phyloP scores from a whole-genome alignment of 768 basidiomycete species.

The Sarcodon aspratus region DNA sequence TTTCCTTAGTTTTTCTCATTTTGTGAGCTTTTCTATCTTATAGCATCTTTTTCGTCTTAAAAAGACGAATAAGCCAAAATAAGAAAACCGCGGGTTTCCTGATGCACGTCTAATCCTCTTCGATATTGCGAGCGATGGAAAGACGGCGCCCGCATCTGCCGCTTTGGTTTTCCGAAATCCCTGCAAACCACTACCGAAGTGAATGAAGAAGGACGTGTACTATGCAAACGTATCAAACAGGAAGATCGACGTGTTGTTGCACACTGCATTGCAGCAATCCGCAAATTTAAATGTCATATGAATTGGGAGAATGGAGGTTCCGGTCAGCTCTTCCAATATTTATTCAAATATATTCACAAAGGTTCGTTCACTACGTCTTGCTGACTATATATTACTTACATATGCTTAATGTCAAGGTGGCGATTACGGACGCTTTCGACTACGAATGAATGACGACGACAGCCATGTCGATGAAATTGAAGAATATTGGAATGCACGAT shows the following conservation, averaged over 20 bases:
- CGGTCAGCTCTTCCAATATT: slow-evolving; percentile 23
- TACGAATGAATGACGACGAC: neutral
- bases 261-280: slow-evolving; percentile 13
- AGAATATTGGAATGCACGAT: slow-evolving; percentile 21
- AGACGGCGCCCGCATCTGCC: slow-evolving; percentile 12
- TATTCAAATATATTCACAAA: slow-evolving; percentile 30
- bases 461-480: slow-evolving; percentile 20
- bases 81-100: too few species aligned
- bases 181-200: slow-evolving; percentile 12
- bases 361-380: slow-evolving; percentile 7
- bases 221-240: slow-evolving; percentile 12
- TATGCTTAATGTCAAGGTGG: slow-evolving; percentile 6
- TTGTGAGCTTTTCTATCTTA: too few species aligned
- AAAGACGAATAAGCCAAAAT: too few species aligned
- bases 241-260: slow-evolving; percentile 20
- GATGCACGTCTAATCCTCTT: too few species aligned
- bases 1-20: too few species aligned
- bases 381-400: neutral
- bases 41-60: too few species aligned
- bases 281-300: slow-evolving; percentile 22
- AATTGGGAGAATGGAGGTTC: slow-evolving; percentile 22
- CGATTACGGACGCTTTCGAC: slow-evolving; percentile 4
- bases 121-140: neutral
- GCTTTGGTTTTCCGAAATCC: slow-evolving; percentile 10
- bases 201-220: slow-evolving; percentile 17